Evolutionary conservation across 306 rosid species (phyloP), one percentile per base, ranked within the genome.

Genomic region (Citrullus mucosospermus): DNA sequence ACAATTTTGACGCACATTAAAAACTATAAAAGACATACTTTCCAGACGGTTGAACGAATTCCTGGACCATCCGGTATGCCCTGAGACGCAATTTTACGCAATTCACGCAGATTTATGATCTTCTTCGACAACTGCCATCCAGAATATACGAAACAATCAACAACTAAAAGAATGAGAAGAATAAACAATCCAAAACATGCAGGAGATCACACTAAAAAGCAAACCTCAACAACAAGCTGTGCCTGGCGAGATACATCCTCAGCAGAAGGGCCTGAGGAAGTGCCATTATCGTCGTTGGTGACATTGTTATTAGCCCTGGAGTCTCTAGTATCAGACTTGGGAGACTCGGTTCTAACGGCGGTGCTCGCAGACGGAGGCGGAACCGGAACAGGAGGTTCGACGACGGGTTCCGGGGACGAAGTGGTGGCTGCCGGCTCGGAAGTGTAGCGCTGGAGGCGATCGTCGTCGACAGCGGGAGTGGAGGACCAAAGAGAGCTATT

Each of bases 31-130:
- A 65, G 1, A 18, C 73, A 14, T 56, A 89, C 99, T 97, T 96
- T 96, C 99, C 99, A 96, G 51, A 89, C 96, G 0, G 96, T 89
- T 55, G 98, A 88, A 70, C 99, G 99, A 75, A 96, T 88, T 60
- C 99, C 97, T 77, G 93, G 86, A 67, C 93, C 89, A 81, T 96
- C 99, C 43, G 98, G 94, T 20, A 96, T 83, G 62, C 99, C 99
- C 87, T 92, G 97, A 77, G 92, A 89, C 4, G 98, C 88, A 80
- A 90, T 83, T 84, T 82, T 87, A 74, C 96, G 83, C 85, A 96
- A 55, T 25, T 91, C 98, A 8, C 85, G 80, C 58, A 92, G 63
- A 84, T 88, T 93, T 34, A 96, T 65, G 76, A 85, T 87, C 91
- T 92, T 92, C 88, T 71, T 92, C 51, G 97, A 96, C 69, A 96